Evolutionary conservation across 345 rosid species (phyloP).

Genomic region (Linum trigynum): DNA sequence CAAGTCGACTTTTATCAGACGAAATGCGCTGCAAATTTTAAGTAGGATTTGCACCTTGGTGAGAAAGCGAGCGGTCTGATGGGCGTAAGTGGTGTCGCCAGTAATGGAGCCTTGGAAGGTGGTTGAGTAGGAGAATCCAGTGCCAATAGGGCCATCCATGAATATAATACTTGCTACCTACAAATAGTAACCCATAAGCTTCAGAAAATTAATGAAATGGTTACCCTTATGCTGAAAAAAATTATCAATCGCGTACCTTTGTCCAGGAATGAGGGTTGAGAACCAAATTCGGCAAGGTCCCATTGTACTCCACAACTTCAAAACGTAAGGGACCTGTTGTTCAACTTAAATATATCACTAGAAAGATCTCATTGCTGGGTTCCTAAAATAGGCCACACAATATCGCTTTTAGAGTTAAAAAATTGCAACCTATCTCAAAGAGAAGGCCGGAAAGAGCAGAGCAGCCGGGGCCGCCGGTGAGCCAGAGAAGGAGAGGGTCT

Average conservation of each 20-base stretch:
- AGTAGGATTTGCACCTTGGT: slow-evolving; percentile 4
- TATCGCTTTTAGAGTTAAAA: too few species aligned
- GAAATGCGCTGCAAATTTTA: too few species aligned
- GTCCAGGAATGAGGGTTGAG: slow-evolving; percentile 30
- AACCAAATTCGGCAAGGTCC: slow-evolving; percentile 18
- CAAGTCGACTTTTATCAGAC: too few species aligned
- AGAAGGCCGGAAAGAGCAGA: slow-evolving; percentile 29
- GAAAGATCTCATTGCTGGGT: too few species aligned
- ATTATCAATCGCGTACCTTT: slow-evolving; percentile 10
- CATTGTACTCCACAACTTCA: slow-evolving; percentile 14
- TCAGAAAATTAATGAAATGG: too few species aligned
- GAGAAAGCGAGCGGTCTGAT: slow-evolving; percentile 11
- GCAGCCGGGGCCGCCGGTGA: slow-evolving; percentile 12
- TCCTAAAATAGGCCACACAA: too few species aligned
- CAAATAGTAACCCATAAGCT: too few species aligned
- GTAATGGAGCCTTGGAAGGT: slow-evolving; percentile 5
- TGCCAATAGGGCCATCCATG: slow-evolving; percentile 22
- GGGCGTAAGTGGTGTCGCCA: slow-evolving; percentile 7
- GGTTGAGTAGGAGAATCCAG: slow-evolving; percentile 25
- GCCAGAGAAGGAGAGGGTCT: neutral
- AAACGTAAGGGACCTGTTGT: slow-evolving; percentile 19
- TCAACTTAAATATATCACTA: too few species aligned
- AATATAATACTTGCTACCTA: neutral
- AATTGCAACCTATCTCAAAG: slow-evolving; percentile 17
- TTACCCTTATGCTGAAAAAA: too few species aligned